These are phyloP conservation scores for Amanita molliuscula DNA, from an alignment of 768 basidiomycete species.

Conservation along the genomic window DNA sequence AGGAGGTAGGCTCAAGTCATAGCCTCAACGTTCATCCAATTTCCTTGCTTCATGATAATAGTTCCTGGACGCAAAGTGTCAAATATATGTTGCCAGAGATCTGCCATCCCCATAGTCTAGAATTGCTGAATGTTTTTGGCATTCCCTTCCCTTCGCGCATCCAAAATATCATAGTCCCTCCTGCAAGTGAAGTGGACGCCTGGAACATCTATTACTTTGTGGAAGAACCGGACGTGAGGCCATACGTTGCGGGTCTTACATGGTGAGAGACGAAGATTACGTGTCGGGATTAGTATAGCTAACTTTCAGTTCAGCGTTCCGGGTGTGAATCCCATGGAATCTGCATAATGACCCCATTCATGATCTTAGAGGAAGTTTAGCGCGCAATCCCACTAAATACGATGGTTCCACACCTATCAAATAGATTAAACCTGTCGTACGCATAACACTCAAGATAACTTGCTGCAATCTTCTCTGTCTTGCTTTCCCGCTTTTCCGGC, in stretches of 20 bases:
- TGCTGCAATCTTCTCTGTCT: too few species aligned
- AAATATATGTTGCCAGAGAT: slow-evolving; percentile 1
- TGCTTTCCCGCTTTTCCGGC: too few species aligned
- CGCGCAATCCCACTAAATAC: too few species aligned
- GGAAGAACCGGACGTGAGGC: slow-evolving; percentile 1
- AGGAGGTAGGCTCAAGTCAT: not conserved
- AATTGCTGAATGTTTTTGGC: not conserved
- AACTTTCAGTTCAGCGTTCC: not conserved
- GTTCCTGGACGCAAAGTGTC: not conserved
- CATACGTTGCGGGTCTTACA: slow-evolving; percentile 3
- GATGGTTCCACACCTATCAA: too few species aligned
- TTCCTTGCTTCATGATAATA: not conserved
- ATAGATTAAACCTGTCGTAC: too few species aligned
- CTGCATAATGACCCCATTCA: not conserved
- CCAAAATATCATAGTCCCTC: not conserved
- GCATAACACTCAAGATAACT: too few species aligned
- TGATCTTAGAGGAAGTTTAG: too few species aligned
- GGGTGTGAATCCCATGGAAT: not conserved
- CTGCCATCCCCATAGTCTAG: slow-evolving; percentile 1
- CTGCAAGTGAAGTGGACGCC: not conserved
- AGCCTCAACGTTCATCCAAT: not conserved
- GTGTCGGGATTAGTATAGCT: not conserved
- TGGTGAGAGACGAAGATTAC: not conserved
- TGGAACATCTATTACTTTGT: slow-evolving; percentile 4
- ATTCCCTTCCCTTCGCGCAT: slow-evolving; percentile 2